Evolutionary conservation across 163 green algal species (phyloP).

Genomic region (Volvox carteri): DNA sequence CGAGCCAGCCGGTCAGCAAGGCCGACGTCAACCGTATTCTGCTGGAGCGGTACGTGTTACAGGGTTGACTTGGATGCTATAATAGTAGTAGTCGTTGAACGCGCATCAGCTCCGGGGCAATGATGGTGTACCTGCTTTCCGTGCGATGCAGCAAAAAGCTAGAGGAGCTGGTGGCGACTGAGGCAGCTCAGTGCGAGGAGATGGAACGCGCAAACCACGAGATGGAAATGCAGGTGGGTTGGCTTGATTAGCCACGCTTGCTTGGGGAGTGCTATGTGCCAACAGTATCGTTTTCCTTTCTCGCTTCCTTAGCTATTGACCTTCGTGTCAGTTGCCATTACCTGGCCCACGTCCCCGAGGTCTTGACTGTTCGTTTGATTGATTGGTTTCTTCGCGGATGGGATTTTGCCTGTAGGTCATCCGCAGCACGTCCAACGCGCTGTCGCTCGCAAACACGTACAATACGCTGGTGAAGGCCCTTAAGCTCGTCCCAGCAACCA

Average conservation of each 20-base stretch:
- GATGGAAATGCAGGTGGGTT: conserved; percentile 74
- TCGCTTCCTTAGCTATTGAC: no score
- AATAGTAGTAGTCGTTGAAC: no score
- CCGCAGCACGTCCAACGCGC: conserved; percentile 74
- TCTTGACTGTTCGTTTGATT: no score
- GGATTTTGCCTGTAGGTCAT: conserved; percentile 42
- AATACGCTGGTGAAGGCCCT: conserved; percentile 81
- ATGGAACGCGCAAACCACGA: conserved; percentile 77
- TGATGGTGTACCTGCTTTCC: no score
- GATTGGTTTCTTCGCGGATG: no score
- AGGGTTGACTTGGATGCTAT: no score
- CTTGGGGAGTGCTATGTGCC: no score
- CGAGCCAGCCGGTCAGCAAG: conserved; percentile 80
- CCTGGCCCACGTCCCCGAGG: no score
- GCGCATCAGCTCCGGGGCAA: no score
- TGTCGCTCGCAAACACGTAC: conserved; percentile 79
- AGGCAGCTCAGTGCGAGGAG: conserved; percentile 69
- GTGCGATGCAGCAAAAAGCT: conserved; percentile 74
- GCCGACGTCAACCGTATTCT: conserved; percentile 84
- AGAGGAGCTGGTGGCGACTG: conserved; percentile 69
- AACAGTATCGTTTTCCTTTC: no score
- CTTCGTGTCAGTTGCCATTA: no score
- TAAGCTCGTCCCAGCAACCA: conserved; percentile 85
- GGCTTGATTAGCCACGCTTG: no score
- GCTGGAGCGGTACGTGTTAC: conserved; percentile 74